A percentile compares a stretch with the other conserved stretches of the same genome.
Conservation (phyloP, 108 stramenopile genomes). For the Skeletonema potamos region DNA sequence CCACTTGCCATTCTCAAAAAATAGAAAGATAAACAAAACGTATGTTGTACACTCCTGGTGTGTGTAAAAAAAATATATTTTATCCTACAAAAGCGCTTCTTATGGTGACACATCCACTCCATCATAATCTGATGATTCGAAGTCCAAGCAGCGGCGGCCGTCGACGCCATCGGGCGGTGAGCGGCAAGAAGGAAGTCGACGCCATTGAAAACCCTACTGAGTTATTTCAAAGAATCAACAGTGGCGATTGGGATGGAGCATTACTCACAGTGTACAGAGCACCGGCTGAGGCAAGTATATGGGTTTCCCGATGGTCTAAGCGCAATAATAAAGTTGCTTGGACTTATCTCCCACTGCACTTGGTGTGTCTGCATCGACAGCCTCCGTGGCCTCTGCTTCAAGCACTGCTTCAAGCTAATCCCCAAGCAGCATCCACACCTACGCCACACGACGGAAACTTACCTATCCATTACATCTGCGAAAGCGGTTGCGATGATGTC, state of each 20-base stretch:
- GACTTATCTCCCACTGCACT: constrained; percentile 54
- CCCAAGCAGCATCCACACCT: constrained; percentile 32
- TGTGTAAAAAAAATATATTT: too few species aligned
- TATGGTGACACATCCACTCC: background rate
- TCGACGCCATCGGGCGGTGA: background rate
- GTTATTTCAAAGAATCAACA: constrained; percentile 52
- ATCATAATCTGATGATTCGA: background rate
- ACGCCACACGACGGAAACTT: constrained; percentile 54
- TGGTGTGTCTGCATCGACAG: constrained; percentile 47
- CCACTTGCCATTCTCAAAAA: too few species aligned
- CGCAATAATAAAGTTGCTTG: constrained; percentile 25
- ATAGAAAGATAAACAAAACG: too few species aligned
- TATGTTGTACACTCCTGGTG: too few species aligned
- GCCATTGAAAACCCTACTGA: constrained; percentile 48
- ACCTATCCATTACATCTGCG: constrained; percentile 48
- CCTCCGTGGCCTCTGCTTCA: constrained; percentile 39
- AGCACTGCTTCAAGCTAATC: constrained; percentile 32
- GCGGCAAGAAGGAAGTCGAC: constrained; percentile 33
- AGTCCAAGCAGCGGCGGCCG: background rate
- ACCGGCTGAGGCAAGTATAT: constrained; percentile 42
- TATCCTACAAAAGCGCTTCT: too few species aligned
- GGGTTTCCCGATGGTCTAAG: constrained; percentile 36
- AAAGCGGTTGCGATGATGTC: constrained; percentile 46
- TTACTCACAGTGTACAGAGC: constrained; percentile 3
- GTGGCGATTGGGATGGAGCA: constrained; percentile 45